Evolutionary conservation across 139 green algal species (phyloP).

Genomic region (Picochlorum sp.): DNA sequence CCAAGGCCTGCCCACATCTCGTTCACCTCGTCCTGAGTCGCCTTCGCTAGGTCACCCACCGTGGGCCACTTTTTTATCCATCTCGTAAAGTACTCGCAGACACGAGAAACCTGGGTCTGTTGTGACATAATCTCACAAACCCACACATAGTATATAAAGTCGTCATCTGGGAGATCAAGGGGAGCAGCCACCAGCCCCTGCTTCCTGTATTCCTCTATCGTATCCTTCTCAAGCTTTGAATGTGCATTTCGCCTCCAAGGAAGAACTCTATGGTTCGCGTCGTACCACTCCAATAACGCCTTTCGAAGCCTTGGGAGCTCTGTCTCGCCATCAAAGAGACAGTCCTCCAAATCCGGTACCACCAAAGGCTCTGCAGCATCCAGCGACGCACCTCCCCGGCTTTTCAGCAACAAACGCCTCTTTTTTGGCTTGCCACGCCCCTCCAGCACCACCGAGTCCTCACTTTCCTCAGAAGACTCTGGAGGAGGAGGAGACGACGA

Average conservation of each 20-base stretch:
- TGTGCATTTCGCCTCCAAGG: slow-evolving; percentile 79
- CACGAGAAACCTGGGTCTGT: slow-evolving; percentile 71
- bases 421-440: not conserved
- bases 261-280: slow-evolving; percentile 68
- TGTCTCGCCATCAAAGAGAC: not conserved
- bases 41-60: slow-evolving; percentile 60
- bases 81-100: slow-evolving; percentile 37
- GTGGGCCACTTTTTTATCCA: slow-evolving; percentile 85
- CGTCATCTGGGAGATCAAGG: slow-evolving; percentile 34
- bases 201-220: slow-evolving; percentile 9
- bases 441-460: not conserved
- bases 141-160: slow-evolving; percentile 82
- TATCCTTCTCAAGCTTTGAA: slow-evolving; percentile 18
- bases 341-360: slow-evolving; percentile 1
- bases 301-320: slow-evolving; percentile 22
- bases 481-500: too few species aligned
- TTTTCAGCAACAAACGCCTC: not conserved
- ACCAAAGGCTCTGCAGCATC: not conserved
- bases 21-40: slow-evolving; percentile 81
- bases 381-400: not conserved
- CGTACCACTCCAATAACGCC: slow-evolving; percentile 84
- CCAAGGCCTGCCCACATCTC: slow-evolving; percentile 87
- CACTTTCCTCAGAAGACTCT: not conserved
- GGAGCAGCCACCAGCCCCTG: slow-evolving; percentile 23
- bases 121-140: slow-evolving; percentile 95